These are phyloP conservation scores for Fusarium sp. DNA, from an alignment of 2,329 filamentous ascomycete genomes.

Conservation along the genomic window DNA sequence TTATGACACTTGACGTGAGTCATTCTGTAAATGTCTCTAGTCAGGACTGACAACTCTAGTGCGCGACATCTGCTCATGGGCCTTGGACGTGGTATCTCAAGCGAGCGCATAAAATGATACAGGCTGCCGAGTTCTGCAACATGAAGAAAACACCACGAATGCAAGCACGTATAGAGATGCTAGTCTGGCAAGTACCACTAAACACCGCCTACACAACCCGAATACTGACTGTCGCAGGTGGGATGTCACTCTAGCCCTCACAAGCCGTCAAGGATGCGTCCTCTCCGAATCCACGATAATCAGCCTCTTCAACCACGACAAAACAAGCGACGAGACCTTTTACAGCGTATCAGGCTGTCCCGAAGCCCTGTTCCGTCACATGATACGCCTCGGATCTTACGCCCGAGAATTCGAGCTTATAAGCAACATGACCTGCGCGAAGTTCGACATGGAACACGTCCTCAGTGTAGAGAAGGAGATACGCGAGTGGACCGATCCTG, in stretches of 20 bases:
- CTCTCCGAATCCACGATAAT: neutral
- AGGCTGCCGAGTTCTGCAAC: neutral
- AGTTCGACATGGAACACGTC: neutral
- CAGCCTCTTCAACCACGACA: neutral
- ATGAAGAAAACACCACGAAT: neutral
- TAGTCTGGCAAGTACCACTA: neutral
- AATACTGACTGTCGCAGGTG: fast-evolving
- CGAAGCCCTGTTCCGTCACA: neutral
- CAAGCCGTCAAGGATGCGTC: neutral
- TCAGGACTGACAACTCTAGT: neutral
- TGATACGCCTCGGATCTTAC: neutral
- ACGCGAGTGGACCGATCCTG: neutral
- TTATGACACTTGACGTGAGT: neutral
- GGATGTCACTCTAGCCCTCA: neutral
- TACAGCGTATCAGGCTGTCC: neutral
- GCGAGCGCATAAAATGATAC: neutral
- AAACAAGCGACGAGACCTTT: neutral
- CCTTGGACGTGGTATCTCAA: neutral
- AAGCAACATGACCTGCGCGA: neutral
- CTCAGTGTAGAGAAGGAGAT: neutral
- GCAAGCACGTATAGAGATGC: neutral
- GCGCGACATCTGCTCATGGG: neutral
- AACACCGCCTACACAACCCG: fast-evolving
- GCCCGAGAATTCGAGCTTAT: neutral
- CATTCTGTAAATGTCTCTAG: neutral